Evolutionary conservation across 1,284 basidiomycete genomes (phyloP).

Genomic region (Melampsora larici-populina): DNA sequence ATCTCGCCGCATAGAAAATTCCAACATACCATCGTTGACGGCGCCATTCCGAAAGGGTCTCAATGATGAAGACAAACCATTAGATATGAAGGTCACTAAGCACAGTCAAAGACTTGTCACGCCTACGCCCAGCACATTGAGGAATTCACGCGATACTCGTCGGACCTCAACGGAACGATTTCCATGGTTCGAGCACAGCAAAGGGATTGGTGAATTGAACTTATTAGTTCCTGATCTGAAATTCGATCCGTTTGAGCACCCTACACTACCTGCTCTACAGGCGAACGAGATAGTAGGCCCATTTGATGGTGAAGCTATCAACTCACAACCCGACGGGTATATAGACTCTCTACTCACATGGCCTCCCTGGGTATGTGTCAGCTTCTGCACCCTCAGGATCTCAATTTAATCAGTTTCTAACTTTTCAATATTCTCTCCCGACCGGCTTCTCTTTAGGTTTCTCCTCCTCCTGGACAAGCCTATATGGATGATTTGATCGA

Average conservation of each 20-base stretch:
- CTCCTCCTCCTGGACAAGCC: not conserved
- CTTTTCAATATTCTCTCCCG: not conserved
- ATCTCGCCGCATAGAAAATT: not conserved
- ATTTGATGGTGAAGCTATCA: not conserved
- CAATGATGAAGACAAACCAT: constrained; percentile 31
- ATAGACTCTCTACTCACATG: not conserved
- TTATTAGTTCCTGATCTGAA: not conserved
- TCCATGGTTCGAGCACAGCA: not conserved
- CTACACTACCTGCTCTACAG: not conserved
- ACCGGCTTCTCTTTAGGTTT: not conserved
- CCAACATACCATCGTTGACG: constrained; percentile 11
- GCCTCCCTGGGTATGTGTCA: not conserved
- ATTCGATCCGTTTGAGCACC: not conserved
- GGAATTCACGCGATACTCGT: not conserved
- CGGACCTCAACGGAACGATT: not conserved
- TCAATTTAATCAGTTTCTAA: not conserved
- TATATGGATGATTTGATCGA: not conserved
- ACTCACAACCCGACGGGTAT: not conserved
- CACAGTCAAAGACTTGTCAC: constrained; percentile 6
- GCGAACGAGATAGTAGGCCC: not conserved
- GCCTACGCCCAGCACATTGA: not conserved
- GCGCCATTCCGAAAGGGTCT: constrained; percentile 41
- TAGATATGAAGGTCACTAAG: constrained; percentile 10
- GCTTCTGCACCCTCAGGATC: not conserved
- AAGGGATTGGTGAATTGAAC: not conserved